These are phyloP conservation scores for Mrakiaceae sp. DNA, from an alignment of 1,284 basidiomycete species.

Conservation along the genomic window DNA sequence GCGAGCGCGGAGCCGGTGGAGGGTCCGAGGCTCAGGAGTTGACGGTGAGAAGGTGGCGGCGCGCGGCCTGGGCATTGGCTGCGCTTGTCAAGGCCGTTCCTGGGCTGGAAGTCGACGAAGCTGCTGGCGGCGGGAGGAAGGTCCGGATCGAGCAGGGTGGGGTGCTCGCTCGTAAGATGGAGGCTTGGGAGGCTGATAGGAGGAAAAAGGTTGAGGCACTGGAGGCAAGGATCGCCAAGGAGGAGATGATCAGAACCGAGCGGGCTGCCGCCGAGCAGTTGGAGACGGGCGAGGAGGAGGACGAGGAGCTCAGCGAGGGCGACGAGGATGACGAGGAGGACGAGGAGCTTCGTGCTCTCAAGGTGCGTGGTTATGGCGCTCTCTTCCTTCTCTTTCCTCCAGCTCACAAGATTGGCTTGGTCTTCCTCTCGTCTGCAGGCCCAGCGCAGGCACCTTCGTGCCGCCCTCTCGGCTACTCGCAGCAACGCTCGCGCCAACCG, in stretches of 20 bases:
- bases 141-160: slow-evolving; percentile 56
- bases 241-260: slow-evolving; percentile 12
- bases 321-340: slow-evolving; percentile 44
- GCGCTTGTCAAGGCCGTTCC: slow-evolving; percentile 58
- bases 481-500: slow-evolving; percentile 22
- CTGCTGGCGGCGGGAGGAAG: slow-evolving; percentile 39
- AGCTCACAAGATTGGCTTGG: slow-evolving; percentile 51
- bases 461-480: slow-evolving; percentile 31
- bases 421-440: slow-evolving; percentile 39
- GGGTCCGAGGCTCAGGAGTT: slow-evolving; percentile 47
- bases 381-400: not conserved
- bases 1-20: slow-evolving; percentile 35
- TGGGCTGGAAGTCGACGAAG: slow-evolving; percentile 29
- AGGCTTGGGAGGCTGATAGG: slow-evolving; percentile 57
- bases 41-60: slow-evolving; percentile 49
- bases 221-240: slow-evolving; percentile 28
- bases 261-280: too few relatives aligned
- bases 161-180: slow-evolving; percentile 54
- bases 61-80: slow-evolving; percentile 60
- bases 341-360: slow-evolving; percentile 58
- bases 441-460: slow-evolving; percentile 34
- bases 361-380: slow-evolving; percentile 40
- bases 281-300: slow-evolving; percentile 1
- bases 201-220: slow-evolving; percentile 52
- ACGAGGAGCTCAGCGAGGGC: not conserved